phyloP scores from a whole-genome alignment of 75 land plant species.

The Pseudotsuga menziesii region DNA sequence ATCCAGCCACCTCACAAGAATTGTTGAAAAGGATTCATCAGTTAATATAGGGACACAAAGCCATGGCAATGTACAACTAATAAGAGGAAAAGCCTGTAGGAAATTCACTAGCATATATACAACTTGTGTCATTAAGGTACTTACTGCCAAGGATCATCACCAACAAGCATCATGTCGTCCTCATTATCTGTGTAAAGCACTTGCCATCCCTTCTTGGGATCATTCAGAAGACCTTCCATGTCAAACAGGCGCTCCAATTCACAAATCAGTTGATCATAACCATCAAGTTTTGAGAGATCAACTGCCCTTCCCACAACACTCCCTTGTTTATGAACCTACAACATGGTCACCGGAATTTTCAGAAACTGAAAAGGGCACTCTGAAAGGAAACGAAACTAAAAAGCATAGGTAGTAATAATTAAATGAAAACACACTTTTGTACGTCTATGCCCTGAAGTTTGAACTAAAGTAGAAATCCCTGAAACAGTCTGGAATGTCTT shows the following conservation, averaged over 20 bases:
- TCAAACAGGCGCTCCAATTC: slow-evolving; percentile 63
- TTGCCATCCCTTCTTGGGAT: slow-evolving; percentile 69
- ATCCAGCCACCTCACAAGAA: background rate
- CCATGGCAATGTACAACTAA: background rate
- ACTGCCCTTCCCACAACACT: slow-evolving; percentile 67
- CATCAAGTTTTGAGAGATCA: slow-evolving; percentile 65
- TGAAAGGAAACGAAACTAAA: background rate
- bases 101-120: slow-evolving; percentile 7
- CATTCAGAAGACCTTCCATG: slow-evolving; percentile 66
- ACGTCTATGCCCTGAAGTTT: slow-evolving; percentile 35
- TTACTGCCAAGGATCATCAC: slow-evolving; percentile 93
- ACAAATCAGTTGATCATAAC: slow-evolving; percentile 54
- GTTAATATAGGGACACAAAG: background rate
- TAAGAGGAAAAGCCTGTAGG: background rate
- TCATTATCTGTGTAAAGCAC: slow-evolving; percentile 87
- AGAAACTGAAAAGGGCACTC: background rate
- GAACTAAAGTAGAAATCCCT: slow-evolving; percentile 7
- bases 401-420: background rate
- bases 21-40: background rate
- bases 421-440: slow-evolving; percentile 34
- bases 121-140: slow-evolving; percentile 17
- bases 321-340: slow-evolving; percentile 85
- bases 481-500: slow-evolving; percentile 9
- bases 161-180: slow-evolving; percentile 88
- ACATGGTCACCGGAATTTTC: background rate